Conservation (phyloP, 2,329 filamentous ascomycete species). For the Westerdykella aurantiaca region DNA sequence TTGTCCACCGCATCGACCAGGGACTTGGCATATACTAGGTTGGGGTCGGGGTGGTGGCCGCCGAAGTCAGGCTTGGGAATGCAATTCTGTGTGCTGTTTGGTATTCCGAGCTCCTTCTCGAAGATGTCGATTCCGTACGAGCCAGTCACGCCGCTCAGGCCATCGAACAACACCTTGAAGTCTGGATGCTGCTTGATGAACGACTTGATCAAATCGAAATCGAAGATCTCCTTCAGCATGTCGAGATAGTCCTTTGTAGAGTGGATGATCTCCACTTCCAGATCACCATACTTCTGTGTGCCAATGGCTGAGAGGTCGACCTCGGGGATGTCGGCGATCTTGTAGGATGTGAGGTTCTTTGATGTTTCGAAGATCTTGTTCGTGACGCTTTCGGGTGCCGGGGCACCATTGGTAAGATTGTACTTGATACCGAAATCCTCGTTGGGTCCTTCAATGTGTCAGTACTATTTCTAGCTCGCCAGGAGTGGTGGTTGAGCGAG, state of each 20-base stretch:
- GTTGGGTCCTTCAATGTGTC: conserved; percentile 60
- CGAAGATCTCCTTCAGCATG: conserved; percentile 98
- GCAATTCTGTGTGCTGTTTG: conserved; percentile 83
- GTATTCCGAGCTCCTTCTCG: conserved; percentile 82
- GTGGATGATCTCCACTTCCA: conserved; percentile 95
- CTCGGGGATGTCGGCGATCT: conserved; percentile 79
- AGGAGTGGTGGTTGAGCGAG: neutral
- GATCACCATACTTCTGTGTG: conserved; percentile 71
- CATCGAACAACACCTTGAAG: conserved; percentile 97
- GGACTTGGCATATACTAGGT: conserved; percentile 93
- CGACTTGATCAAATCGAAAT: conserved; percentile 90
- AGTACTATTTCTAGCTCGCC: neutral
- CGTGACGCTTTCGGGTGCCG: conserved; percentile 90
- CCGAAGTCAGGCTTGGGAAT: conserved; percentile 89
- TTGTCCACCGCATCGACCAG: conserved; percentile 91
- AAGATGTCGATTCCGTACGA: conserved; percentile 95
- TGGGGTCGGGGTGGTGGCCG: conserved; percentile 94
- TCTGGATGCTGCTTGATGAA: conserved; percentile 83
- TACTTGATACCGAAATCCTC: conserved; percentile 99
- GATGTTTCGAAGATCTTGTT: conserved; percentile 96
- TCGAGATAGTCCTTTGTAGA: conserved; percentile 85
- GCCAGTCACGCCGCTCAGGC: conserved; percentile 87
- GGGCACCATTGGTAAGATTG: conserved; percentile 93
- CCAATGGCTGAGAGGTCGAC: conserved; percentile 80
- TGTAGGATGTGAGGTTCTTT: conserved; percentile 86